These are phyloP conservation scores for Hyphopichia fennica DNA, from an alignment of 1,139 yeast species.

Conservation along the genomic window DNA sequence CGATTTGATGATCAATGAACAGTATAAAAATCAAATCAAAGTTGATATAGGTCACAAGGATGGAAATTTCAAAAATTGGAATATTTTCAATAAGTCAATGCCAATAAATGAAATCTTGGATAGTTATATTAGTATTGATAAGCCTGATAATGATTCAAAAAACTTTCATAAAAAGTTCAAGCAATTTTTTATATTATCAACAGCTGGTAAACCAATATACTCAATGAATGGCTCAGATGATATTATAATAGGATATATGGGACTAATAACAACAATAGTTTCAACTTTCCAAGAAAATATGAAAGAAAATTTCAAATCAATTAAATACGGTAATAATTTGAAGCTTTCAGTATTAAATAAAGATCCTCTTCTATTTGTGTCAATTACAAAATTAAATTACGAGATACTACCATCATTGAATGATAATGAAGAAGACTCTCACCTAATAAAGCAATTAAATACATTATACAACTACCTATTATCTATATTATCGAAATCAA, in stretches of 20 bases:
- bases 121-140: conserved; percentile 20
- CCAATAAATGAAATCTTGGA: conserved; percentile 14
- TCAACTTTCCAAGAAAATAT: conserved; percentile 54
- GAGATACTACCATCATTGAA: conserved; percentile 21
- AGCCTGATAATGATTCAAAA: conserved; percentile 16
- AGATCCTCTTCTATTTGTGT: conserved; percentile 72
- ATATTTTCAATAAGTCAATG: conserved; percentile 8
- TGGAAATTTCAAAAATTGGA: conserved; percentile 8
- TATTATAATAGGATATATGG: conserved; percentile 70
- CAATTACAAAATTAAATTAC: conserved; percentile 55
- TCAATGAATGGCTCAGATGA: conserved; percentile 77
- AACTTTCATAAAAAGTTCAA: conserved; percentile 49
- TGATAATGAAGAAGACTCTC: conserved; percentile 28
- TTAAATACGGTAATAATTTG: conserved; percentile 32
- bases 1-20: conserved; percentile 23
- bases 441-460: conserved; percentile 63
- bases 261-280: conserved; percentile 66
- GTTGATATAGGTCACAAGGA: not conserved
- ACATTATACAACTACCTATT: conserved; percentile 77
- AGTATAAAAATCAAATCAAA: not conserved
- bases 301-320: conserved; percentile 29
- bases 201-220: conserved; percentile 93
- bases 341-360: conserved; percentile 62
- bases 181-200: conserved; percentile 80
- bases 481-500: conserved; percentile 76